Evolutionary conservation across 768 basidiomycete species (phyloP).

Genomic region (Trametes punicea): DNA sequence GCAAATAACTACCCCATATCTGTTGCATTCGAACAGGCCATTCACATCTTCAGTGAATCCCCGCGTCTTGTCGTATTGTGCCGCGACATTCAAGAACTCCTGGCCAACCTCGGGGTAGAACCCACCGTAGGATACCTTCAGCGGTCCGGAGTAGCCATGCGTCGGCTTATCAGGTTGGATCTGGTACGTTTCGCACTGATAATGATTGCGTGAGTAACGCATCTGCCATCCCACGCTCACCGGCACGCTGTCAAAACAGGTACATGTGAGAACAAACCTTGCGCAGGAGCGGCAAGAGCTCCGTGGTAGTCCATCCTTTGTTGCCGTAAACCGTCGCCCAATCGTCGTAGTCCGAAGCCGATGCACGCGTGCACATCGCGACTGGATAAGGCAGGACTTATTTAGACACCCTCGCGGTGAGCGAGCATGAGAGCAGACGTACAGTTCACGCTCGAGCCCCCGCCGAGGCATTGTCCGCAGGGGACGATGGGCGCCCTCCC

Average conservation of each 20-base stretch:
- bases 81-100: slow-evolving; percentile 46
- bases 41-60: slow-evolving; percentile 23
- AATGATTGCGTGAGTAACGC: not conserved
- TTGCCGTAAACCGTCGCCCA: slow-evolving; percentile 50
- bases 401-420: not conserved
- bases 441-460: slow-evolving; percentile 62
- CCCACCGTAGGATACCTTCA: slow-evolving; percentile 40
- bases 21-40: slow-evolving; percentile 24
- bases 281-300: slow-evolving; percentile 51
- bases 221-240: too few species aligned
- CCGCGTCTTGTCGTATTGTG: slow-evolving; percentile 41
- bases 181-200: slow-evolving; percentile 33
- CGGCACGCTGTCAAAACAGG: too few species aligned
- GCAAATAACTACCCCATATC: slow-evolving; percentile 25
- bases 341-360: slow-evolving; percentile 60
- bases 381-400: not conserved
- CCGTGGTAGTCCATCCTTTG: slow-evolving; percentile 53
- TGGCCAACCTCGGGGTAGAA: slow-evolving; percentile 39
- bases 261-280: slow-evolving; percentile 32
- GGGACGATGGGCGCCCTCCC: slow-evolving; percentile 44
- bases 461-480: slow-evolving; percentile 51
- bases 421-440: not conserved
- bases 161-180: slow-evolving; percentile 25
- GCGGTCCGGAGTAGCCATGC: slow-evolving; percentile 36
- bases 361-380: slow-evolving; percentile 49